Evolutionary conservation across 495 filamentous ascomycete genomes (phyloP), one percentile per base, ranked within the genome.

Genomic region (Glonium stellatum): DNA sequence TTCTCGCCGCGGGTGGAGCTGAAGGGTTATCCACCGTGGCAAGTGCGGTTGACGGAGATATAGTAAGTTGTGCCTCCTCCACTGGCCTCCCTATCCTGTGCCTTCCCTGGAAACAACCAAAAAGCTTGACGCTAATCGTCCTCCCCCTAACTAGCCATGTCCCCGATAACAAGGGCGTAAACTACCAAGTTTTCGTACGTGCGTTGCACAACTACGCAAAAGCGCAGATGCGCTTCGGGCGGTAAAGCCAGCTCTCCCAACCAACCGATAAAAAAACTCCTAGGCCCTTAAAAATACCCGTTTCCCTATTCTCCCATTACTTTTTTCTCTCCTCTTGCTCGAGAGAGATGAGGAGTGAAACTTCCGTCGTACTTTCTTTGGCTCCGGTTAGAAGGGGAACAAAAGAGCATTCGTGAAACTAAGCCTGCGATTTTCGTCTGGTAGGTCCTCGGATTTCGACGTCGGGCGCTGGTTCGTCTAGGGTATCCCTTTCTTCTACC

Each of bases 1-100:
- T 97, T 98, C 71, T 84, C 86, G 11, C 85, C 90, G 1, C 82
- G 80, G 58, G 80, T 97, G 54, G 84, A 87, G 65, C 75, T 98
- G 48, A 86, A 89, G 54, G 92, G 92, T 8, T 98, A 97, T 73
- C 93, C 93, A 25, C 93, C 93, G 1, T 98, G 93, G 93, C 93
- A 96, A 72, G 79, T 97, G 49, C 79, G 93, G 37, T 74, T 98
- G 61, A 97, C 92, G 1, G 93, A 98, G 79, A 97, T 98, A 60
- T 96, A 88, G 67, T 70, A 60, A 63, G 66, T 65, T 5, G 5
- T 1, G 4, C 35, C 21, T 35, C 42, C 19, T 1, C 36, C 54
- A 31, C 19, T 51, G 4, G 44, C 22, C 12, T 18, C 23, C 5
- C n/a, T 12, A 18, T 15, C 25, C n/a, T 36, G 54, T 4, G 9